phyloP scores from a whole-genome alignment of 1,284 basidiomycete genomes.

The Pascua sp. region DNA sequence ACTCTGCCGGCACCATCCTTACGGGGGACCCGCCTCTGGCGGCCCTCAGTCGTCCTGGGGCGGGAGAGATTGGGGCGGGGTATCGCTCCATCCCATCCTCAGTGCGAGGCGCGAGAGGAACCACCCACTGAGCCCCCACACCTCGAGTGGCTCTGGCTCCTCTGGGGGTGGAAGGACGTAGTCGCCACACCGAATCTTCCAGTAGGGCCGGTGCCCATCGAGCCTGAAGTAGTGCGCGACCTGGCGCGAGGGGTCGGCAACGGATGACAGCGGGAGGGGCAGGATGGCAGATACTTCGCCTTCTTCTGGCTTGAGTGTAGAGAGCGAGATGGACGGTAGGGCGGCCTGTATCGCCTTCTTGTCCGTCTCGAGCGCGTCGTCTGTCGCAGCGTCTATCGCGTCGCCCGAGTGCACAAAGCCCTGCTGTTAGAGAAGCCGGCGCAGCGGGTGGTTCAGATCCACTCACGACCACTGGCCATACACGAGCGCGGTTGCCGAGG shows the following conservation, averaged over 20 bases:
- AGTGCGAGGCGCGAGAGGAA: constrained; percentile 34
- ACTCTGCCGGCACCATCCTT: no score
- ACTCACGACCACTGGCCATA: constrained; percentile 45
- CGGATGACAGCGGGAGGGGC: constrained; percentile 29
- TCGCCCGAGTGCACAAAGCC: constrained; percentile 28
- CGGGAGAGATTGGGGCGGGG: constrained; percentile 14
- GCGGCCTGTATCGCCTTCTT: constrained; percentile 1
- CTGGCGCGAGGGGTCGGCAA: constrained; percentile 20
- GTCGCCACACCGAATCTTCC: constrained; percentile 33
- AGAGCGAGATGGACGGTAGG: constrained; percentile 28
- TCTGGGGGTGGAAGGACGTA: constrained; percentile 17
- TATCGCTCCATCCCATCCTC: constrained; percentile 30
- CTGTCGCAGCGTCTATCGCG: constrained; percentile 4
- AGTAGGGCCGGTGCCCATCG: constrained; percentile 33
- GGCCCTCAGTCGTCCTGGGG: constrained; percentile 5
- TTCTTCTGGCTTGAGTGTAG: constrained; percentile 23
- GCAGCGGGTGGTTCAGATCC: neutral
- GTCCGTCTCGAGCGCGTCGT: constrained; percentile 2
- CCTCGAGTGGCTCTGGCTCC: constrained; percentile 23
- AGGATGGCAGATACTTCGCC: constrained; percentile 39
- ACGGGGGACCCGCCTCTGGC: no score
- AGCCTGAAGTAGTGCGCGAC: constrained; percentile 37
- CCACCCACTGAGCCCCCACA: constrained; percentile 47
- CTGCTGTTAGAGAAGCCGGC: constrained; percentile 11
- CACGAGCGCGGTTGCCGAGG: constrained; percentile 39